phyloP scores from a whole-genome alignment of 2,329 filamentous ascomycete genomes.

The Exophiala bonariae region DNA sequence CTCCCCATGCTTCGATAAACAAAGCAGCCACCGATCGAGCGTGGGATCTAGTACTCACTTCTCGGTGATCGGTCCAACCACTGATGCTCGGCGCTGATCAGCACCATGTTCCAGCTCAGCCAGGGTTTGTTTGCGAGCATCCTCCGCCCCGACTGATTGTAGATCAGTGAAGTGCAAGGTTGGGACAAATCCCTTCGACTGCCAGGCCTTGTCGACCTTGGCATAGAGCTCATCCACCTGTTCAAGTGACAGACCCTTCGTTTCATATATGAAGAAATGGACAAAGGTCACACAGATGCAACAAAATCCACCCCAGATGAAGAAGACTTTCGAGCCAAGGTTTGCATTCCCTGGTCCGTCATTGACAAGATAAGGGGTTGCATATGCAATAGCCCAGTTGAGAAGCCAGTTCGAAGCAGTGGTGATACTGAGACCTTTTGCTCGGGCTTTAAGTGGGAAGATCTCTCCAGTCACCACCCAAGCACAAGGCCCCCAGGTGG shows the following conservation, averaged over 20 bases:
- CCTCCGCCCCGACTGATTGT: conserved; percentile 33
- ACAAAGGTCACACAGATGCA: conserved; percentile 49
- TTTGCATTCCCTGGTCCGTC: conserved; percentile 51
- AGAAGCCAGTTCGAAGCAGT: conserved; percentile 57
- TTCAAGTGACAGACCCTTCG: conserved; percentile 79
- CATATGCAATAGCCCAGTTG: conserved; percentile 67
- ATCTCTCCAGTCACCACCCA: conserved; percentile 43
- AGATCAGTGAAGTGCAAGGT: conserved; percentile 49
- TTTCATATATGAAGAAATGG: conserved; percentile 79
- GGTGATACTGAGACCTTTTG: conserved; percentile 50
- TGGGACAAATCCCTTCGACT: conserved; percentile 47
- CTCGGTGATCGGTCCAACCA: background rate
- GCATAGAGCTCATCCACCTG: conserved; percentile 77
- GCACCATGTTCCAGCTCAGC: conserved; percentile 36
- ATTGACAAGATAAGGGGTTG: conserved; percentile 72
- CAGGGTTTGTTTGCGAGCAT: conserved; percentile 29
- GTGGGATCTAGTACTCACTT: no score
- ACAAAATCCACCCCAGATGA: conserved; percentile 60
- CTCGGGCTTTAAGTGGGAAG: conserved; percentile 48
- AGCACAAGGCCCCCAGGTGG: conserved; percentile 38
- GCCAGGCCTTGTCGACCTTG: conserved; percentile 60
- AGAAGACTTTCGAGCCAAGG: conserved; percentile 60
- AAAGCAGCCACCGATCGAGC: no score
- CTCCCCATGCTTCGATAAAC: no score
- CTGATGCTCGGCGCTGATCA: background rate